phyloP scores from a whole-genome alignment of 2,329 filamentous ascomycete genomes.

The Aspergillus sp. region DNA sequence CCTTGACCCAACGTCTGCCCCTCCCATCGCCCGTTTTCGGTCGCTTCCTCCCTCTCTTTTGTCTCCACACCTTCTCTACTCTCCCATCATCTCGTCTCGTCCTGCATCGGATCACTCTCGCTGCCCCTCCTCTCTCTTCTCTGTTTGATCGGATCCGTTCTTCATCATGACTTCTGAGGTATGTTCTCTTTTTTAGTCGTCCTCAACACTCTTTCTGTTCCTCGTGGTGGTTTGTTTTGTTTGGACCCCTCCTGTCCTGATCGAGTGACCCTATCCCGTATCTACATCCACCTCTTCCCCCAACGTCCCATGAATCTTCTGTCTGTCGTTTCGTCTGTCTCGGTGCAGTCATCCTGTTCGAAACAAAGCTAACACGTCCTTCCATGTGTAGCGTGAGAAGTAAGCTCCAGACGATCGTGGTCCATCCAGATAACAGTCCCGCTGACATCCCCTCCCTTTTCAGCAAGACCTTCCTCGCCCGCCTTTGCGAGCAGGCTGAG shows the following conservation, averaged over 20 bases:
- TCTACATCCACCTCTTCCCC: conserved; percentile 10
- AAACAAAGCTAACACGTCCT: conserved; percentile 28
- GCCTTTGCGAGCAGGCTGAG: conserved; percentile 99
- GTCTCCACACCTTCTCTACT: no score
- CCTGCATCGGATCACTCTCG: conserved; percentile 10
- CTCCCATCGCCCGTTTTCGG: no score
- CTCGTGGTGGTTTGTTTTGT: conserved; percentile 4
- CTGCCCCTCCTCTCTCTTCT: conserved; percentile 11
- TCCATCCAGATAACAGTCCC: conserved; percentile 18
- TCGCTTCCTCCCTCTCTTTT: no score
- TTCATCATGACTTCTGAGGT: conserved; percentile 64
- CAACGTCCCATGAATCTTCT: background rate
- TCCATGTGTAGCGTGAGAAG: conserved; percentile 64
- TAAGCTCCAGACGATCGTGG: conserved; percentile 45
- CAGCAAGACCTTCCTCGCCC: conserved; percentile 99
- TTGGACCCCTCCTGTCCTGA: background rate
- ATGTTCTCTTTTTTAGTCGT: conserved; percentile 40
- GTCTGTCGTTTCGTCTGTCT: conserved; percentile 1
- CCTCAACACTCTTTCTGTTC: conserved; percentile 32
- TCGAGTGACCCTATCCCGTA: background rate
- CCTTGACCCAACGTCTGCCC: no score
- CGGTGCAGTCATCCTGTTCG: background rate
- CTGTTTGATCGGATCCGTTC: conserved; percentile 15
- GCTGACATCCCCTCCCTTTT: conserved; percentile 38
- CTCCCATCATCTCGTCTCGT: background rate